A percentile compares a stretch with the other conserved stretches of the same genome.
These are phyloP conservation scores for Mediolabrus comicus DNA, from an alignment of 108 stramenopile species.

Conservation along the genomic window DNA sequence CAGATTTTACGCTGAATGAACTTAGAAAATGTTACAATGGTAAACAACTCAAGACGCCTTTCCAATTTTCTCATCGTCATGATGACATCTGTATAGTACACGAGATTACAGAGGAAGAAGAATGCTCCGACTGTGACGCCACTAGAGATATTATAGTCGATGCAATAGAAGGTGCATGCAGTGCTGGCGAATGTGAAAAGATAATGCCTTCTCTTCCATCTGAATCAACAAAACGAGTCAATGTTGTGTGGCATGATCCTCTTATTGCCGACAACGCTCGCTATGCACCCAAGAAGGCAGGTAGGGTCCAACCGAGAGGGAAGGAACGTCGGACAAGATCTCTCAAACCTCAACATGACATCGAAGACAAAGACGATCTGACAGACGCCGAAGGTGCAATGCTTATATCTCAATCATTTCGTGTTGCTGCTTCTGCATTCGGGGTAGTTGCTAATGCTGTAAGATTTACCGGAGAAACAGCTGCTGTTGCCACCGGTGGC, in stretches of 20 bases:
- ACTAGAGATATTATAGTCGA: neutral
- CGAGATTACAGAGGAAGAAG: constrained; percentile 5
- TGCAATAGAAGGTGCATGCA: constrained; percentile 1
- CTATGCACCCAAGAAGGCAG: neutral
- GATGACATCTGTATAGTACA: too few relatives aligned
- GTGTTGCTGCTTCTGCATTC: constrained; percentile 40
- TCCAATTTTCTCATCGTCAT: neutral
- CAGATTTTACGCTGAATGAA: constrained; percentile 14
- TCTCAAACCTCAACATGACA: neutral
- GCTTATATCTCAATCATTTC: constrained; percentile 45
- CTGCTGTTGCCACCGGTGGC: constrained; percentile 44
- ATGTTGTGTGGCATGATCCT: constrained; percentile 43
- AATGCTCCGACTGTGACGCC: neutral
- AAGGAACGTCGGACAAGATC: neutral
- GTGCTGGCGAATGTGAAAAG: neutral
- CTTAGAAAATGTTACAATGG: constrained; percentile 28
- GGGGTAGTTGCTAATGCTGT: constrained; percentile 46
- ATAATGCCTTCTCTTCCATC: neutral
- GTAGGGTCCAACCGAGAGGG: neutral
- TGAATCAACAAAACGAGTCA: constrained; percentile 14
- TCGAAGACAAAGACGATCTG: neutral
- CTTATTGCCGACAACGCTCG: constrained; percentile 7
- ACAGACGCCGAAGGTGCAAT: constrained; percentile 43
- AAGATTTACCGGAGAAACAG: constrained; percentile 45
- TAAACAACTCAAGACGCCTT: neutral